These are phyloP conservation scores for Lentinula lateritia DNA, from an alignment of 768 basidiomycete species.

Conservation along the genomic window DNA sequence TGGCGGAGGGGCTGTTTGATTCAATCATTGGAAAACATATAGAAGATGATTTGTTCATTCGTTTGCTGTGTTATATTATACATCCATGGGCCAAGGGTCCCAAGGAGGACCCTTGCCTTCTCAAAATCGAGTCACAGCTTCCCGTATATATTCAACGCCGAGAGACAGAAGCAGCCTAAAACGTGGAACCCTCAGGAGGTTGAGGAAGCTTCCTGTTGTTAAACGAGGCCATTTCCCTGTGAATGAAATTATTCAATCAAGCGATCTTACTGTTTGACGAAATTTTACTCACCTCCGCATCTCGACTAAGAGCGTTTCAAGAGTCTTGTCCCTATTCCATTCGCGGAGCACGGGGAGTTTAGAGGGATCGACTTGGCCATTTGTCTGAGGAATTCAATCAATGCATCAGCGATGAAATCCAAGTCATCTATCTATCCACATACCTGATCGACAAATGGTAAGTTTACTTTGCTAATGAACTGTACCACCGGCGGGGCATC, in stretches of 20 bases:
- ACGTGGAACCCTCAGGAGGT: slow-evolving; percentile 82
- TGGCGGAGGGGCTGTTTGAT: too few species aligned
- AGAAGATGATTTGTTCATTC: neutral
- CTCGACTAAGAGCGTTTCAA: slow-evolving; percentile 90
- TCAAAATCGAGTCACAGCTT: neutral
- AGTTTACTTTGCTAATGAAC: slow-evolving; percentile 86
- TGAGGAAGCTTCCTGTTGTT: slow-evolving; percentile 92
- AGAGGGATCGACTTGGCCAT: slow-evolving; percentile 73
- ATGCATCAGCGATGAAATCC: neutral
- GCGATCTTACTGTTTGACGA: neutral
- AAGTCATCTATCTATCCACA: neutral
- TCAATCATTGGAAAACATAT: too few species aligned
- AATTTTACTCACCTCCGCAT: slow-evolving; percentile 69
- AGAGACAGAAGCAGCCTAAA: slow-evolving; percentile 26
- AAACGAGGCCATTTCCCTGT: slow-evolving; percentile 91
- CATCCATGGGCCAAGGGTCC: neutral
- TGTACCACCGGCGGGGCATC: slow-evolving; percentile 75
- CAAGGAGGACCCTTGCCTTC: neutral
- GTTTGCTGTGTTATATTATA: neutral
- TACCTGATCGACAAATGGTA: slow-evolving; percentile 78
- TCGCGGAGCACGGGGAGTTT: slow-evolving; percentile 67
- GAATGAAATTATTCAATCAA: neutral
- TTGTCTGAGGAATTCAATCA: slow-evolving; percentile 12
- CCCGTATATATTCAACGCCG: neutral
- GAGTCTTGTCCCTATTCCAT: slow-evolving; percentile 74